Conservation (phyloP, 306 rosid species). For the Cicer bijugum region DNA sequence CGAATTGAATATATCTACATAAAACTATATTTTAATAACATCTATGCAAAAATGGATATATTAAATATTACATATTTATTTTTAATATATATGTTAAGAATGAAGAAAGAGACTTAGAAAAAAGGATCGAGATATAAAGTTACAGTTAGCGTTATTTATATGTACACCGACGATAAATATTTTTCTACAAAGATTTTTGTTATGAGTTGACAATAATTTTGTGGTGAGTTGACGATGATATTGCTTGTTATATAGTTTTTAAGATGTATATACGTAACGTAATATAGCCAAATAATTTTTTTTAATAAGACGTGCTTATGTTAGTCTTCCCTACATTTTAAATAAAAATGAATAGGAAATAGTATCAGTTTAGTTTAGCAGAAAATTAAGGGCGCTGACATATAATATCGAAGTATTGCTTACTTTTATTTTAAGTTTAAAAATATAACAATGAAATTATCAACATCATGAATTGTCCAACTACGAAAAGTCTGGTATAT, state of each 20-base stretch:
- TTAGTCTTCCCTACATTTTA: conserved; percentile 6
- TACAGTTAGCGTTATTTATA: neutral
- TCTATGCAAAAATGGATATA: too few relatives aligned
- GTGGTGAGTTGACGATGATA: conserved; percentile 34
- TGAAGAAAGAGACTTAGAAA: too few relatives aligned
- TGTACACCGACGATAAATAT: neutral
- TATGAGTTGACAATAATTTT: too few relatives aligned
- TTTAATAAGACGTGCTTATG: conserved; percentile 29
- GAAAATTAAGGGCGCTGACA: conserved; percentile 27
- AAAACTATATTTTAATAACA: too few relatives aligned
- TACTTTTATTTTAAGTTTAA: neutral
- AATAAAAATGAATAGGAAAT: neutral
- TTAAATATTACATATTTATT: too few relatives aligned
- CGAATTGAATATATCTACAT: too few relatives aligned
- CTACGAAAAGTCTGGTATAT: conserved; percentile 25
- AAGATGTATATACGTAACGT: neutral
- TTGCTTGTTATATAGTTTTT: conserved; percentile 36
- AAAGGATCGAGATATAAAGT: too few relatives aligned
- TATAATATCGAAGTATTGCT: conserved; percentile 19
- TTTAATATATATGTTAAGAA: too few relatives aligned
- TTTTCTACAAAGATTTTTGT: neutral
- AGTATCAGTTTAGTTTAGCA: neutral
- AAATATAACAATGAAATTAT: neutral
- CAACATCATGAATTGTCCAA: conserved; percentile 16
- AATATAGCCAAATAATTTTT: neutral